Evolutionary conservation across 140 eudicot genomes (phyloP), one percentile per base, ranked within the genome.

Genomic region (Cichorium intybus): DNA sequence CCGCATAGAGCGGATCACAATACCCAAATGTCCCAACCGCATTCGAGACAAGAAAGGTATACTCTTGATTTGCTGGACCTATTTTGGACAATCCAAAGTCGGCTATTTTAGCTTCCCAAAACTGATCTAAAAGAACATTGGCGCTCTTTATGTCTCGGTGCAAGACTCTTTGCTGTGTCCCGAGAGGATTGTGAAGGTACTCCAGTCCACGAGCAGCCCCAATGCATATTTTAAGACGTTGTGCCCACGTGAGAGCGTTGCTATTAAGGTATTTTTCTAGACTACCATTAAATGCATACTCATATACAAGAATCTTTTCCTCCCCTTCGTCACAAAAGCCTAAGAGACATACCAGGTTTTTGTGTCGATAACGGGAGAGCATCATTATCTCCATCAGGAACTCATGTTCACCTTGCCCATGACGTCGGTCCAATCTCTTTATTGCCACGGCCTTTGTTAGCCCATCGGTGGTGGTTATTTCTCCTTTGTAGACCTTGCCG

Each of bases 141-240:
- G 76, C 29, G 28, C 81, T 45, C 72, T 76, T 76, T 26, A 76
- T 72, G 29, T 76, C 76, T 9, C 72, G 59, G 15, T 76, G 81
- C 62, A 76, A 68, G 37, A 76, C 71, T 47, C 76, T 71, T 18
- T 76, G 67, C 2, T 69, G 71, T 10, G 74, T 27, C 21, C 70
- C 71, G 1, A 52, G 46, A 7, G 76, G 76, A 20, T 66, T 62
- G 51, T 69, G 76, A 45, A 69, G 81, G 67, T 76, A 69, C 48
- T 76, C 77, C 1, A 76, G 28, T 69, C 72, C 81, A 7, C 73
- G 57, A 27, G 80, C 77, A 0, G 77, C 80, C 33, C 80, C 79
- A 24, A 75, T n/a, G 35, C 79, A 74, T n/a, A n/a, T n/a, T n/a
- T n/a, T n/a, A n/a, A n/a, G n/a, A 24, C 70, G 80, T 59, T 29